Conservation (phyloP, 805 yeast genomes). For the Ogataea degrootiae region DNA sequence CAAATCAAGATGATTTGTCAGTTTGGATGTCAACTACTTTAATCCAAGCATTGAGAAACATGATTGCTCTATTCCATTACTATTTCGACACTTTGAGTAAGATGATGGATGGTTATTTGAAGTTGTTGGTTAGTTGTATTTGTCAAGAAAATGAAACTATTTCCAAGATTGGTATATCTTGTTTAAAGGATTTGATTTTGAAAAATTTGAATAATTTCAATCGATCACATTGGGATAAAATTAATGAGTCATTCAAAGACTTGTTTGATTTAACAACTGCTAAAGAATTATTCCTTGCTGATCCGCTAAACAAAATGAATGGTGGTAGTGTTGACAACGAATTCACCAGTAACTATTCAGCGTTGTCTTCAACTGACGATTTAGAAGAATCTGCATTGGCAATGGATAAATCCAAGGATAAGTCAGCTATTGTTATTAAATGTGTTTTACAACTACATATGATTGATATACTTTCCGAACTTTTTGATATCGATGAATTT, state of each 20-base stretch:
- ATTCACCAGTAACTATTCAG: conserved; percentile 6
- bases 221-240: conserved; percentile 67
- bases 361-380: conserved; percentile 27
- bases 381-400: conserved; percentile 23
- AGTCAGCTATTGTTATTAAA: conserved; percentile 80
- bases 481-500: conserved; percentile 66
- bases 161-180: conserved; percentile 88
- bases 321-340: conserved; percentile 28
- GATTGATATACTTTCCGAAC: conserved; percentile 80
- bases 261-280: conserved; percentile 86
- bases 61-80: conserved; percentile 77
- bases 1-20: conserved; percentile 77
- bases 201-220: conserved; percentile 66
- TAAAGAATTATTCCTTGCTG: conserved; percentile 66
- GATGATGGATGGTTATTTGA: conserved; percentile 74
- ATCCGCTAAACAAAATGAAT: conserved; percentile 36
- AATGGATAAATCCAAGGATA: conserved; percentile 45
- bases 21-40: conserved; percentile 97
- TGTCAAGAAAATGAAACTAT: conserved; percentile 97
- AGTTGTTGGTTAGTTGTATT: conserved; percentile 76
- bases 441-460: conserved; percentile 86
- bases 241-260: conserved; percentile 58
- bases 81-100: conserved; percentile 74
- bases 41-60: conserved; percentile 88
- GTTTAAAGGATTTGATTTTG: conserved; percentile 74